Conservation (phyloP, 225 moss, liverwort and hornwort genomes). For the Ulota crispa region DNA sequence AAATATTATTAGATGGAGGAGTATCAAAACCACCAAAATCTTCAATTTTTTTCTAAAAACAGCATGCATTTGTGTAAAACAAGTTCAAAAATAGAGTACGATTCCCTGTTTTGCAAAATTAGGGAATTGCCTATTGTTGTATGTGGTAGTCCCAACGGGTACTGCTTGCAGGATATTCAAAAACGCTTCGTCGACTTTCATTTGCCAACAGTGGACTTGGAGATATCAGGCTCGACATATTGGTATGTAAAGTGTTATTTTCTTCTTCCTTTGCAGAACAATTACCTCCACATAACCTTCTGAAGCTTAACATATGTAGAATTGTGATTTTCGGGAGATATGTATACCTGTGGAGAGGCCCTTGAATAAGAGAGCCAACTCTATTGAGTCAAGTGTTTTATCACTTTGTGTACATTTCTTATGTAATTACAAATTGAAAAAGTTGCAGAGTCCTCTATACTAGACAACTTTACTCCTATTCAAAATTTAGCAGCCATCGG, state of each 20-base stretch:
- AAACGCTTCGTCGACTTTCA: conserved; percentile 55
- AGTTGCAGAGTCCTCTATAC: neutral
- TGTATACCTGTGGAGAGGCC: neutral
- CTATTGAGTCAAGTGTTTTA: neutral
- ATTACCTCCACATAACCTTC: neutral
- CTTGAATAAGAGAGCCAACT: neutral
- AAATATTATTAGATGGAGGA: no score
- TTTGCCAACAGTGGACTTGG: conserved; percentile 67
- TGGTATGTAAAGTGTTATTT: conserved; percentile 28
- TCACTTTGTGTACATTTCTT: neutral
- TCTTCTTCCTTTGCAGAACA: neutral
- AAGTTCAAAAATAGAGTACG: no score
- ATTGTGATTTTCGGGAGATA: neutral
- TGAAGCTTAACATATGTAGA: neutral
- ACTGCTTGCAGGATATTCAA: conserved; percentile 42
- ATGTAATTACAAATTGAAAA: neutral
- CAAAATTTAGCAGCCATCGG: neutral
- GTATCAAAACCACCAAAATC: no score
- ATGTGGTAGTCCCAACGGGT: neutral
- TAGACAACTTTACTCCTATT: neutral
- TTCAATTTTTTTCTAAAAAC: no score
- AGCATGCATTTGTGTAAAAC: no score
- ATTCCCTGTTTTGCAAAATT: no score
- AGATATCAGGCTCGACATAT: conserved; percentile 53
- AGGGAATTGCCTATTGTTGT: neutral